Evolutionary conservation across 1,284 basidiomycete genomes (phyloP), one percentile per base, ranked within the genome.

Genomic region (Erythrobasidium hasegawianum): DNA sequence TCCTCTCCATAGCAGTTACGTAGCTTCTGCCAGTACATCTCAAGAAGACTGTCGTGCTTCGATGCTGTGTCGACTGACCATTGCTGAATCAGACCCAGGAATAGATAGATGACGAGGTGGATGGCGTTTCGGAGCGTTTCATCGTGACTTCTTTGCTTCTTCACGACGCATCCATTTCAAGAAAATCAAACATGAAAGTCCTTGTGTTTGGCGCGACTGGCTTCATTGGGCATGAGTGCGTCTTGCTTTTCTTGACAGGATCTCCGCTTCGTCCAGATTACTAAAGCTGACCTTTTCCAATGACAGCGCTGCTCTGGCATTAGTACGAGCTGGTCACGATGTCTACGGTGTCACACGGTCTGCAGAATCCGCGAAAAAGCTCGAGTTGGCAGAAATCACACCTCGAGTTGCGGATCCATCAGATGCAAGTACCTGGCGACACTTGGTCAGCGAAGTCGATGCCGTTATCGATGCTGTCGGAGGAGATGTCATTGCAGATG

Each of bases 291-390:
- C 13, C 9, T n/a, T 16, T 16, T 20, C 20, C 20, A 14, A 20
- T 57, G 55, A 47, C 50, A 54, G 5, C 26, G 77, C 78, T 22
- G 79, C 81, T 1, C 79, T 81, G 57, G 82, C 83, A 0, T 77
- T 83, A 53, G 75, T 79, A 3, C 80, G 83, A n/a, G 80, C 79
- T 0, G 83, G 83, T 0, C 82, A 84, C 69, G 77, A 79, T 26
- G 83, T 84, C 2, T 83, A 81, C 64, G 83, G 83, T 22, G 75
- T 79, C 13, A 82, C 81, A 0, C 80, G 83, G 39, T 79, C 78
- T 3, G 75, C 77, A 7, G 72, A 69, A 4, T 80, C 80, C 60
- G 79, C 77, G 0, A 78, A 79, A 54, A 67, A 72, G 47, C 77
- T 84, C 1, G 77, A 78, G 1, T 76, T 77, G 13, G 79, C 82